A percentile compares a stretch with the other conserved stretches of the same genome.
These are phyloP conservation scores for Corylus heterophylla DNA, from an alignment of 306 rosid species.

Conservation along the genomic window DNA sequence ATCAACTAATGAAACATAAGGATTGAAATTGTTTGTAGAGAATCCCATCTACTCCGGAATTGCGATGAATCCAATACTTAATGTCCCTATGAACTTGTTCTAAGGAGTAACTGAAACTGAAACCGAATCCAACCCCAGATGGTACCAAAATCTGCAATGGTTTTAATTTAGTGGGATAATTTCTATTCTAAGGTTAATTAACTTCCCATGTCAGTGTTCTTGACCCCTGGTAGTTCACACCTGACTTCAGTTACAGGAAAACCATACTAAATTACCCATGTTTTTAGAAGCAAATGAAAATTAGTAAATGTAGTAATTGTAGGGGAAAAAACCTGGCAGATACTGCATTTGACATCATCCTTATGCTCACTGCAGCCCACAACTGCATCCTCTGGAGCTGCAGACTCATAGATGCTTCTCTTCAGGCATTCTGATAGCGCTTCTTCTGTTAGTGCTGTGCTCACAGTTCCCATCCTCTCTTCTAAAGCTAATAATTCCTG, in stretches of 20 bases:
- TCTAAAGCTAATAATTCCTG: constrained; percentile 94
- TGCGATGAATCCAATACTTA: neutral
- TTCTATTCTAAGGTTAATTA: neutral
- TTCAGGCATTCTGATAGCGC: constrained; percentile 62
- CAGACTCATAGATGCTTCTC: constrained; percentile 51
- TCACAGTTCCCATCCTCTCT: constrained; percentile 96
- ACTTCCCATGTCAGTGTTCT: neutral
- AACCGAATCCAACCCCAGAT: neutral
- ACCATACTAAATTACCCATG: neutral
- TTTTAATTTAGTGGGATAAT: neutral
- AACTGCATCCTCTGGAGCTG: constrained; percentile 39
- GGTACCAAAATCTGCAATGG: neutral
- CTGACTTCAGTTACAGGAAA: neutral
- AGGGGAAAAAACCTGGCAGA: constrained; percentile 72
- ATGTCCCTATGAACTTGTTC: neutral
- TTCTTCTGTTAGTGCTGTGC: constrained; percentile 91
- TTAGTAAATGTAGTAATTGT: neutral
- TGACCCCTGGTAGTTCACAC: neutral
- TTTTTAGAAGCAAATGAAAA: neutral
- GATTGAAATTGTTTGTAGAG: neutral
- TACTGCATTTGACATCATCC: constrained; percentile 80
- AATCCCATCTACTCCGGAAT: neutral
- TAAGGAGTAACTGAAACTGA: neutral
- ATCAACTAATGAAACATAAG: neutral
- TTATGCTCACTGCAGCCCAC: constrained; percentile 38